Base-by-base conservation (phyloP, 75 land plant species). In the Ceratopteris richardii region DNA sequence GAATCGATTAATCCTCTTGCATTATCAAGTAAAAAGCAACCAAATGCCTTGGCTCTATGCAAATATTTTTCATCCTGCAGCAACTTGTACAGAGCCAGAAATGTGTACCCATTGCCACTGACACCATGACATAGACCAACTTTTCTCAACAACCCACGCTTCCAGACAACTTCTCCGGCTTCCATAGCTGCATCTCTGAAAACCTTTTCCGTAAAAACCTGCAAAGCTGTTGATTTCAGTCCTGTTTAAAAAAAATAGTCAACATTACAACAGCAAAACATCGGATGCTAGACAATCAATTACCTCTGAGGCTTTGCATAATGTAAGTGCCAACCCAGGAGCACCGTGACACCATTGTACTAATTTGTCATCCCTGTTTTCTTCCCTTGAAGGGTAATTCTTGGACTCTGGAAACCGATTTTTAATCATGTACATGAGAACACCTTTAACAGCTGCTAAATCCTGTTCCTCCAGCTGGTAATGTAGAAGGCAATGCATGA, bases 271-370 rank as follows among this genome's bases (percentile, higher is more conserved):
- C n/a, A n/a, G n/a, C n/a, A n/a, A n/a, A 40, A 40, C 42, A 40
- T 40, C 9, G 9, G 42, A 40, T 10, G 14, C 42, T 40, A 14
- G 13, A 9, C 9, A 40, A 40, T 40, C 42, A 40, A 64, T n/a
- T 29, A 87, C 88, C 84, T 87, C 29, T 10, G 81, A 66, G 16
- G 91, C 91, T 56, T 84, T 87, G 67, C 78, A 75, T 0, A 87
- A 52, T 11, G 87, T 70, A 28, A 84, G 57, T 19, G 68, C 81
- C 16, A 84, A 31, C 9, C 88, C 82, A 42, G 80, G 65, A 7
- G 91, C 88, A 29, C 91, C 88, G 68, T 84, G 88, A 57, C 85
- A 80, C 91, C 91, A 87, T 26, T 81, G 88, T 0, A 87, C 84
- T 36, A 87, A 68, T 59, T 65, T 78, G 70, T 87, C 91, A 9